These are phyloP conservation scores for Diplodia sapinea DNA, from an alignment of 2,329 filamentous ascomycete species.

Conservation along the genomic window DNA sequence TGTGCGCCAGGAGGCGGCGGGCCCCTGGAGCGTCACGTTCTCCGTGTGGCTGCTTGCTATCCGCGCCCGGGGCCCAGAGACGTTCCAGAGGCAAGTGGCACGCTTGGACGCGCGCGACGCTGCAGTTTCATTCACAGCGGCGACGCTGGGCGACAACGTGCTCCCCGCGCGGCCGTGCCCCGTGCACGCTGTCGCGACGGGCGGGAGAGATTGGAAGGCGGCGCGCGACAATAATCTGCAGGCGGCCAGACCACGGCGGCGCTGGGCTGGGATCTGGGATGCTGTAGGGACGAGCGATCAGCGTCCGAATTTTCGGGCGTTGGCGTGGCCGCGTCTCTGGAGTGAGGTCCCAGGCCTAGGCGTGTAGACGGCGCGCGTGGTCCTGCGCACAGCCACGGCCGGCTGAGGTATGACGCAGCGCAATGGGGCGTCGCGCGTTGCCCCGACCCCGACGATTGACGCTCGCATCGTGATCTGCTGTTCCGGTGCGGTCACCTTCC, in stretches of 20 bases:
- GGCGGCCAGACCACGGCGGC: slow-evolving; percentile 19
- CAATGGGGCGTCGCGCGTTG: slow-evolving; percentile 26
- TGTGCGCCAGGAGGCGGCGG: slow-evolving; percentile 13
- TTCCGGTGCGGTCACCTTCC: slow-evolving; percentile 27
- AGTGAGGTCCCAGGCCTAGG: slow-evolving; percentile 6
- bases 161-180: slow-evolving; percentile 2
- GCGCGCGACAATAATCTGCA: slow-evolving; percentile 17
- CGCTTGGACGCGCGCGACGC: slow-evolving; percentile 9
- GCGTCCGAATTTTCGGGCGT: slow-evolving; percentile 40
- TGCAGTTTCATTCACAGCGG: slow-evolving; percentile 24
- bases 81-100: slow-evolving; percentile 28
- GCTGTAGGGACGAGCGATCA: slow-evolving; percentile 32
- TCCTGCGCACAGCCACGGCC: slow-evolving; percentile 25
- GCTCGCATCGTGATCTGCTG: slow-evolving; percentile 29
- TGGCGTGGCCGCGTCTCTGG: slow-evolving; percentile 33
- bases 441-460: slow-evolving; percentile 29
- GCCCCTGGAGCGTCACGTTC: slow-evolving; percentile 17
- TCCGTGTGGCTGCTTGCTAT: slow-evolving; percentile 23
- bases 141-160: slow-evolving; percentile 13
- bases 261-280: slow-evolving; percentile 23
- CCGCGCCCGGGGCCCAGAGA: slow-evolving; percentile 15
- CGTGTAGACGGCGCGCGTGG: slow-evolving; percentile 15
- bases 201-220: slow-evolving; percentile 23
- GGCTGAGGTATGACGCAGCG: slow-evolving; percentile 24
- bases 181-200: slow-evolving; percentile 3